A percentile compares a stretch with the other conserved stretches of the same genome.
These are phyloP conservation scores for Mucor sp. DNA, from an alignment of 371 early-diverging fungal species.

Conservation along the genomic window DNA sequence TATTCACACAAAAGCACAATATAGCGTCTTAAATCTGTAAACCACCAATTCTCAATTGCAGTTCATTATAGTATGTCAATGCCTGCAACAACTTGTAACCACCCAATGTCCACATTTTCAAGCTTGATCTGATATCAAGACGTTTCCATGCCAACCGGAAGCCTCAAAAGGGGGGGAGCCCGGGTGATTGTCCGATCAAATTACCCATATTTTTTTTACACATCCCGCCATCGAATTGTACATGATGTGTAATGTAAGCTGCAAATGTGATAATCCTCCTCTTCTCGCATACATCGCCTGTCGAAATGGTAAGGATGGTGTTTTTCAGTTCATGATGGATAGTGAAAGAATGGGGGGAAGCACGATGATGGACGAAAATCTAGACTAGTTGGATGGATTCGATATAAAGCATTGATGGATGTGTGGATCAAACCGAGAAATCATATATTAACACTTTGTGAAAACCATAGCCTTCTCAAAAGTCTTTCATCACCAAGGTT, in stretches of 20 bases:
- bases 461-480: slow-evolving; percentile 81
- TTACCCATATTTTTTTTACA: background rate
- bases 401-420: background rate
- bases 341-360: background rate
- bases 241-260: slow-evolving; percentile 6
- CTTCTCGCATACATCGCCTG: slow-evolving; percentile 21
- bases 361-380: background rate
- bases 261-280: slow-evolving; percentile 6
- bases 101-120: background rate
- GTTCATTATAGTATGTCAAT: too few relatives aligned
- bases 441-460: background rate
- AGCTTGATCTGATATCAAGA: background rate
- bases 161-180: background rate
- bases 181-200: background rate
- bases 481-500: slow-evolving; percentile 97
- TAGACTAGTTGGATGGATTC: background rate
- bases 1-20: too few relatives aligned
- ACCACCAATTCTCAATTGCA: too few relatives aligned
- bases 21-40: too few relatives aligned
- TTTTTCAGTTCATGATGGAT: background rate
- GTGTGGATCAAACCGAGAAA: background rate
- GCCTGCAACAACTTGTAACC: too few relatives aligned
- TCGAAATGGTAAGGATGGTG: slow-evolving; percentile 15
- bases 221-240: background rate
- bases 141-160: background rate